Evolutionary conservation across 805 yeast genomes (phyloP).

Genomic region (Ogataea philodendri): DNA sequence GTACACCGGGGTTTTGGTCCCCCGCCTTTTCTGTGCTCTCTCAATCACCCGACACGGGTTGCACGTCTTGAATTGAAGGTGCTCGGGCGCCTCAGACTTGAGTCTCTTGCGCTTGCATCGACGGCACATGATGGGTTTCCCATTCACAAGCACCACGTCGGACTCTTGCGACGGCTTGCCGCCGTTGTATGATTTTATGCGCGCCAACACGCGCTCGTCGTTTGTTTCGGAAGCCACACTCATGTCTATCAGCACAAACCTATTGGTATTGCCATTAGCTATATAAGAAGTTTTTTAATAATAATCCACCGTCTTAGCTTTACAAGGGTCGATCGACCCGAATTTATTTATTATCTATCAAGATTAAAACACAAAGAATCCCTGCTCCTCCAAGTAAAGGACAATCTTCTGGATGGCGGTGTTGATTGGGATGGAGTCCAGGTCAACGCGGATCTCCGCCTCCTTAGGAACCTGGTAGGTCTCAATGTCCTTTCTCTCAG

Average conservation of each 20-base stretch:
- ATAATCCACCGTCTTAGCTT: too few species aligned
- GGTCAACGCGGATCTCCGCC: slow-evolving; percentile 58
- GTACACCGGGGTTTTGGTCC: slow-evolving; percentile 24
- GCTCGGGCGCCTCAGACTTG: slow-evolving; percentile 55
- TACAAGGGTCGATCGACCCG: slow-evolving; percentile 18
- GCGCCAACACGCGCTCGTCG: slow-evolving; percentile 18
- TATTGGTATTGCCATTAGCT: slow-evolving; percentile 7
- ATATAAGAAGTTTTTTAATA: slow-evolving; percentile 3
- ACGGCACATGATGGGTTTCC: slow-evolving; percentile 45
- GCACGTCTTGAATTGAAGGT: slow-evolving; percentile 55
- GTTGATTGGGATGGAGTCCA: slow-evolving; percentile 54
- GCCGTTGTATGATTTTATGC: slow-evolving; percentile 17
- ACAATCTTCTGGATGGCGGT: slow-evolving; percentile 75
- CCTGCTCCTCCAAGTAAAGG: slow-evolving; percentile 73
- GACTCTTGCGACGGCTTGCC: slow-evolving; percentile 13
- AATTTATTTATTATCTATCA: slow-evolving; percentile 2
- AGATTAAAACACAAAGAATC: slow-evolving; percentile 61
- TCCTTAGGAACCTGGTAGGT: slow-evolving; percentile 47
- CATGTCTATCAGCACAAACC: slow-evolving; percentile 10
- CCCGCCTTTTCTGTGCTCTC: slow-evolving; percentile 38
- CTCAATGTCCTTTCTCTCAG: slow-evolving; percentile 45
- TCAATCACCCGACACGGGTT: slow-evolving; percentile 58
- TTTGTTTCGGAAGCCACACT: slow-evolving; percentile 21
- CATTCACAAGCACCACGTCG: slow-evolving; percentile 27
- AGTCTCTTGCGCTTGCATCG: slow-evolving; percentile 57